Evolutionary conservation across 106 monocot species (phyloP).

Genomic region (Phalaenopsis aphrodite): DNA sequence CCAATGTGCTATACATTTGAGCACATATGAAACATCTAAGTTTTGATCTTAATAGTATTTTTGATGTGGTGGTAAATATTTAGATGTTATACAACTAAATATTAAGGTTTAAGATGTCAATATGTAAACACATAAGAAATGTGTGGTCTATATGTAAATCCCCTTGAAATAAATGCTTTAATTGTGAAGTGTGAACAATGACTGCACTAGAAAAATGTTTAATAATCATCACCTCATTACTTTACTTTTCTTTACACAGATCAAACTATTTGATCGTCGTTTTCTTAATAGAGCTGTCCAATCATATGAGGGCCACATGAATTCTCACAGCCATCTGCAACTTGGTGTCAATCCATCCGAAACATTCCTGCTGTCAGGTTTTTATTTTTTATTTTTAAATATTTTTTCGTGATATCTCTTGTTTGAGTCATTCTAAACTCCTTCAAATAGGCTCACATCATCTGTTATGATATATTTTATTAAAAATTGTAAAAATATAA

Average conservation of each 20-base stretch:
- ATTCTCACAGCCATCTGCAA: conserved; percentile 62
- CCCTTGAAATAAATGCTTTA: background rate
- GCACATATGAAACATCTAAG: too few species aligned
- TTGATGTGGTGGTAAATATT: too few species aligned
- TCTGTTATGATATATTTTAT: background rate
- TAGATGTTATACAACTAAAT: too few species aligned
- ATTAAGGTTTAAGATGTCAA: background rate
- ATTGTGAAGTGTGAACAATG: background rate
- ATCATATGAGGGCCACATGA: conserved; percentile 74
- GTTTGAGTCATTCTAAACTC: background rate
- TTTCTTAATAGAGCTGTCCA: conserved; percentile 59
- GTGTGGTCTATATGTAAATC: background rate
- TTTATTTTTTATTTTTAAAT: background rate
- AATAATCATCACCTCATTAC: background rate
- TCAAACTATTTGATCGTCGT: conserved; percentile 77
- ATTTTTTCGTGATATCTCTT: too few species aligned
- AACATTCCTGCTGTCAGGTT: conserved; percentile 43
- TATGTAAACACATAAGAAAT: background rate
- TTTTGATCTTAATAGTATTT: too few species aligned
- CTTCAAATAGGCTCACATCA: too few species aligned
- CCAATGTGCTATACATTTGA: too few species aligned
- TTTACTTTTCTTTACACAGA: conserved; percentile 25
- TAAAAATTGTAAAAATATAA: too few species aligned
- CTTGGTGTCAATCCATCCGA: conserved; percentile 73
- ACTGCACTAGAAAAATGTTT: background rate